phyloP scores from a whole-genome alignment of 2,329 filamentous ascomycete species.

The Cryoendolithus antarcticus region DNA sequence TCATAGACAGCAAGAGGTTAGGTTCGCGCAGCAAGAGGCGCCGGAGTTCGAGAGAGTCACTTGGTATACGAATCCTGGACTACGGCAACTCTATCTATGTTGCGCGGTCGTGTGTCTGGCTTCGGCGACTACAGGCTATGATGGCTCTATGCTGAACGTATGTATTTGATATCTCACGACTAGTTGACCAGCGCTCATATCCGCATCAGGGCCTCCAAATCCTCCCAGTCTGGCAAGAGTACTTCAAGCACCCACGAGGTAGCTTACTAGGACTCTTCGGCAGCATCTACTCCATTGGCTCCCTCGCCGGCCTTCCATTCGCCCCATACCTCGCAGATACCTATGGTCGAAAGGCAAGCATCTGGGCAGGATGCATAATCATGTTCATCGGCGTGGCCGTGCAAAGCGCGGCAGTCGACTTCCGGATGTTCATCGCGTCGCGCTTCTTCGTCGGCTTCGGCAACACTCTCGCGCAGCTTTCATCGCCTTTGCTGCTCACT shows the following conservation, averaged over 20 bases:
- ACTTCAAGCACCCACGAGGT: slow-evolving; percentile 1
- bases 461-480: slow-evolving; percentile 39
- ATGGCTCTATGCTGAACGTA: slow-evolving; percentile 10
- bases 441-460: slow-evolving; percentile 3
- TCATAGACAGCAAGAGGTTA: too few species aligned
- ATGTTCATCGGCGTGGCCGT: slow-evolving; percentile 4
- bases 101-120: slow-evolving; percentile 5
- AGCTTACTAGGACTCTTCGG: slow-evolving; percentile 2
- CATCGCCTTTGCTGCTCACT: slow-evolving; percentile 50
- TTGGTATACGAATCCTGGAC: slow-evolving; percentile 10
- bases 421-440: slow-evolving; percentile 1
- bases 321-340: slow-evolving; percentile 1
- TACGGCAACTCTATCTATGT: slow-evolving; percentile 7
- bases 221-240: slow-evolving; percentile 2
- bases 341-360: slow-evolving; percentile 1
- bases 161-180: too few species aligned
- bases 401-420: neutral
- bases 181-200: too few species aligned
- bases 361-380: neutral
- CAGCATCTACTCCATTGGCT: slow-evolving; percentile 1
- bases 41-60: slow-evolving; percentile 6
- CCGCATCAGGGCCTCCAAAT: neutral
- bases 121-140: slow-evolving; percentile 9
- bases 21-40: slow-evolving; percentile 3
- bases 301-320: neutral